These are phyloP conservation scores for Phytophthora quininea DNA, from an alignment of 352 stramenopile genomes.

Conservation along the genomic window DNA sequence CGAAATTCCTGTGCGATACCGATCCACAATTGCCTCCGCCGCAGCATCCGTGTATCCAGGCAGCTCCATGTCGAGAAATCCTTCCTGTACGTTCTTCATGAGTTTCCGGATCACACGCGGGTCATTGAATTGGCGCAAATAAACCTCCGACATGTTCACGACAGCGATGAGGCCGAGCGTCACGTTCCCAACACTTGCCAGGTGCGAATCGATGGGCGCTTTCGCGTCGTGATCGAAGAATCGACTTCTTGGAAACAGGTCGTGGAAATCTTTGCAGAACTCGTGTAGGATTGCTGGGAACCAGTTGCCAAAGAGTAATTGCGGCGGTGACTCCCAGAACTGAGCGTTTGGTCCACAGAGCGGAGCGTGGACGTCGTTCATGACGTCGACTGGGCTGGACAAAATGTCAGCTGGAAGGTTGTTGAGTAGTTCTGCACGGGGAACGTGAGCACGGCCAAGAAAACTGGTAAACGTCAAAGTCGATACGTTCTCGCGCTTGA, in stretches of 20 bases:
- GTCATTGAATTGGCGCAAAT: constrained; percentile 46
- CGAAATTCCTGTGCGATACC: constrained; percentile 36
- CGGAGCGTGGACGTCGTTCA: constrained; percentile 44
- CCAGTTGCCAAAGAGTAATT: constrained; percentile 47
- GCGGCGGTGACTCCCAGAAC: constrained; percentile 29
- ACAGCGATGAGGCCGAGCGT: constrained; percentile 30
- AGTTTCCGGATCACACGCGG: constrained; percentile 37
- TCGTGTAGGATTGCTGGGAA: constrained; percentile 45
- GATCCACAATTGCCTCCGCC: constrained; percentile 29
- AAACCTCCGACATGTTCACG: constrained; percentile 37
- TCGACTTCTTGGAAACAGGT: constrained; percentile 34
- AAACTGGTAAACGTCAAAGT: constrained; percentile 35
- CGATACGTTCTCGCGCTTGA: constrained; percentile 3
- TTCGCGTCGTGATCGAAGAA: constrained; percentile 35
- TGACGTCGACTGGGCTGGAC: constrained; percentile 28
- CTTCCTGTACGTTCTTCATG: constrained; percentile 46
- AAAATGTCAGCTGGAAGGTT: constrained; percentile 27
- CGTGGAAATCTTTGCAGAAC: constrained; percentile 47
- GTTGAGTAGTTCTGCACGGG: constrained; percentile 29
- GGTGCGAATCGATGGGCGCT: constrained; percentile 23
- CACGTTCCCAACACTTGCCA: constrained; percentile 30
- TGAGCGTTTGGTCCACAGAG: constrained; percentile 31
- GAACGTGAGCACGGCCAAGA: constrained; percentile 39
- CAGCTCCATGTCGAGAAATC: constrained; percentile 25
- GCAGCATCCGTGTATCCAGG: constrained; percentile 33